Evolutionary conservation across 1,284 basidiomycete species (phyloP), one percentile per base, ranked within the genome.

Genomic region (Moesziomyces parantarcticus): DNA sequence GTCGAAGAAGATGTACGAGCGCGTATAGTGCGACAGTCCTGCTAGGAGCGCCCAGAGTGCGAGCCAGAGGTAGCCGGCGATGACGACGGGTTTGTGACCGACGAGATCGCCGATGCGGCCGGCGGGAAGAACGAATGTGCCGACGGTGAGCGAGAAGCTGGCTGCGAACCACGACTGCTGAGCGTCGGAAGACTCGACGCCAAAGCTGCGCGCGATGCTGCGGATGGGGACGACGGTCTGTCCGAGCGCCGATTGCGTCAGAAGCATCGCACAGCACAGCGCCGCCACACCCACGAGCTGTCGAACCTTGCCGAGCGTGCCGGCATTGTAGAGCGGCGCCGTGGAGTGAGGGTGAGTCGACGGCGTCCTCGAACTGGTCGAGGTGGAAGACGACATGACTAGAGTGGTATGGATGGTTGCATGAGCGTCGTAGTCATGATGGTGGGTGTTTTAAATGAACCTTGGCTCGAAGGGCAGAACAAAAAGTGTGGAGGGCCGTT

Each of bases 121-220:
- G 7, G 71, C 58, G n/a, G 76, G 70, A 0, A 80, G 62, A 10
- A 80, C 75, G 47, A 79, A 71, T 18, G 77, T 77, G 43, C 78
- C 78, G 42, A 72, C 68, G 5, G 75, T 77, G 29, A 80, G 58
- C 9, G 66, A 68, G 47, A 73, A 80, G 14, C 67, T 52, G 5
- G 78, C 76, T n/a, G 68, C 57, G 47, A 73, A 76, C 78, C 78
- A 77, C 16, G 63, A 69, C 18, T 65, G 66, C 22, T 69, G 70
- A 0, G 48, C 61, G 1, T 68, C 56, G 10, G 40, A 47, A 5
- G 45, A 13, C 39, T 63, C 54, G 16, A 76, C 62, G 40, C 45
- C 34, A 25, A 76, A 77, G 14, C 57, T 58, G 23, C 50, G 49
- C 3, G 59, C 68, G 46, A 75, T 66, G 44, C 34, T 45, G 34